Conservation (phyloP, 441 rosid genomes). For the Eutrema salsugineum region DNA sequence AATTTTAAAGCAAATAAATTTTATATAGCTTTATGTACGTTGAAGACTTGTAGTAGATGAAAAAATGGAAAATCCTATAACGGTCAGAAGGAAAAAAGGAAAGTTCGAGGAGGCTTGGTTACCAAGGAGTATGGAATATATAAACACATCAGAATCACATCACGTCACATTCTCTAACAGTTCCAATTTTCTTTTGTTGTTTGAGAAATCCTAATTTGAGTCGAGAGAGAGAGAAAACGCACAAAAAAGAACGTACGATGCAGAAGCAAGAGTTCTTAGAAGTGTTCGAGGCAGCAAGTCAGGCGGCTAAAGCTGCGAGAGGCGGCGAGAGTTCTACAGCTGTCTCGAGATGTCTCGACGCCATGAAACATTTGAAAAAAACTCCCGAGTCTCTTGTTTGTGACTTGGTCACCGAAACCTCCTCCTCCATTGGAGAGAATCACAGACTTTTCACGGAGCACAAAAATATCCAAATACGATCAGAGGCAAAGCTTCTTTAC, state of each 20-base stretch:
- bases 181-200: too few species aligned
- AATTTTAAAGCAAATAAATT: too few species aligned
- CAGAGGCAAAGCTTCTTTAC: neutral
- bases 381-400: slow-evolving; percentile 4
- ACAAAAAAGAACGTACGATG: neutral
- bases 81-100: too few species aligned
- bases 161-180: too few species aligned
- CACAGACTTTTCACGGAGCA: neutral
- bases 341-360: neutral
- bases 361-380: neutral
- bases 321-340: neutral
- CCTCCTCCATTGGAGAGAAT: neutral
- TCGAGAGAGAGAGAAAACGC: too few species aligned
- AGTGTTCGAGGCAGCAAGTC: neutral
- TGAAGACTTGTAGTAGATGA: too few species aligned
- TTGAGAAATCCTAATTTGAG: too few species aligned
- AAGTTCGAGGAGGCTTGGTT: too few species aligned
- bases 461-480: neutral
- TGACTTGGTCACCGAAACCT: neutral
- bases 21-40: too few species aligned
- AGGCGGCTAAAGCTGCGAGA: neutral
- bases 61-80: too few species aligned
- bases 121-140: too few species aligned
- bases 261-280: slow-evolving; percentile 3
- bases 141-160: too few species aligned